A percentile compares a stretch with the other conserved stretches of the same genome.
phyloP scores from a whole-genome alignment of 345 rosid genomes.

The Alliaria petiolata region DNA sequence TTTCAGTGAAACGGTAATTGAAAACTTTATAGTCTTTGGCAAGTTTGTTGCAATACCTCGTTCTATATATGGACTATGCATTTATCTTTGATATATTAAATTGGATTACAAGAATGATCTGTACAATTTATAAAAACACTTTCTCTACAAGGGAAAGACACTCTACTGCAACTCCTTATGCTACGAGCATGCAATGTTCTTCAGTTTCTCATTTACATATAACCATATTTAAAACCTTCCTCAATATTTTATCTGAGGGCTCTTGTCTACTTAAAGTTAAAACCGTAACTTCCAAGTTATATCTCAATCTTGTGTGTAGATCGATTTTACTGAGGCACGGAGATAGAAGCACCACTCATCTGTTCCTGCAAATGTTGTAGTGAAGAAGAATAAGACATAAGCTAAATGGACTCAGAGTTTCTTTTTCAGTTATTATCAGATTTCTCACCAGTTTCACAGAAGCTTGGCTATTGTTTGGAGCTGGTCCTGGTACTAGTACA shows the following conservation, averaged over 20 bases:
- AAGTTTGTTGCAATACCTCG: too few species aligned
- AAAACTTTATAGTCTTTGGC: too few species aligned
- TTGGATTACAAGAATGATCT: neutral
- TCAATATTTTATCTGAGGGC: neutral
- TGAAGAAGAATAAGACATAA: neutral
- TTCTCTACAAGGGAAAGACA: conserved; percentile 10
- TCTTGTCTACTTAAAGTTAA: conserved; percentile 1
- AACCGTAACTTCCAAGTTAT: neutral
- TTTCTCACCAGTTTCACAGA: conserved; percentile 42
- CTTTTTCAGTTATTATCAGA: neutral
- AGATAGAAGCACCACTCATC: conserved; percentile 25
- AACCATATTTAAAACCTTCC: neutral
- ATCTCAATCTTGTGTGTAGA: conserved; percentile 2
- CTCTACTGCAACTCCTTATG: conserved; percentile 3
- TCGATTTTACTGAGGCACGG: conserved; percentile 13
- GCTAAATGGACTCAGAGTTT: neutral
- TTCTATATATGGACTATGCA: too few species aligned
- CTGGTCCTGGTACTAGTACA: conserved; percentile 10
- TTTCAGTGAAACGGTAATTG: too few species aligned
- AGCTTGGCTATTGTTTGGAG: conserved; percentile 34
- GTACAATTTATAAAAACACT: conserved; percentile 15
- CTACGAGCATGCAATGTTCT: conserved; percentile 4
- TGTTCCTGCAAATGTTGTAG: conserved; percentile 16
- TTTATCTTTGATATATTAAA: neutral
- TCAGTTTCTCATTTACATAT: neutral